A percentile compares a stretch with the other conserved stretches of the same genome.
Conservation (phyloP, 768 basidiomycete species). For the Tubosaeta brunneosetosa region DNA sequence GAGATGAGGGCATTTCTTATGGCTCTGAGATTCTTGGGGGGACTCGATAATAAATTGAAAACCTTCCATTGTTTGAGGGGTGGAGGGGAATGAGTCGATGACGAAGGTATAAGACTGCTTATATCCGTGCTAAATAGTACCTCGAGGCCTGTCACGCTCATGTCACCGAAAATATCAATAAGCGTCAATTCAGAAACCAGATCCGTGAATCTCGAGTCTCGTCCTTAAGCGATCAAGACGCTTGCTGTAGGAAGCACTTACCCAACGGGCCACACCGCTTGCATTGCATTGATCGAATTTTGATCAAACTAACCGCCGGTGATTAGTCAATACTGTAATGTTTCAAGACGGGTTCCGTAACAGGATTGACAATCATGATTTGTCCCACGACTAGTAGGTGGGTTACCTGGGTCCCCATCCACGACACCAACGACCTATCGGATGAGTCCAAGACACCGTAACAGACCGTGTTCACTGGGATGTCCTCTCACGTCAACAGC, state of each 20-base stretch:
- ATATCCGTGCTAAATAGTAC: constrained; percentile 31
- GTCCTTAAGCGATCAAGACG: constrained; percentile 29
- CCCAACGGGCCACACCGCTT: constrained; percentile 24
- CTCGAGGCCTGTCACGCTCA: constrained; percentile 29
- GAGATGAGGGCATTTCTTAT: constrained; percentile 82
- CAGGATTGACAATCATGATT: constrained; percentile 31
- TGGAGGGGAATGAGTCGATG: constrained; percentile 24
- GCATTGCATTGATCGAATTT: constrained; percentile 29
- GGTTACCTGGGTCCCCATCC: constrained; percentile 2
- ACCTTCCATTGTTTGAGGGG: constrained; percentile 50
- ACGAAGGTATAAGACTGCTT: constrained; percentile 29
- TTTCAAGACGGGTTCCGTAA: constrained; percentile 33
- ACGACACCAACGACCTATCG: constrained; percentile 9
- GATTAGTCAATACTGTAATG: constrained; percentile 29
- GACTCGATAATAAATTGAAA: constrained; percentile 89
- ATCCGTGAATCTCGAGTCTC: constrained; percentile 31
- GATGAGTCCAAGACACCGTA: constrained; percentile 18
- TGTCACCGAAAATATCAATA: constrained; percentile 23
- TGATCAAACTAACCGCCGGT: constrained; percentile 28
- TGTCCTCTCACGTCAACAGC: constrained; percentile 16
- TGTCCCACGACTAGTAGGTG: constrained; percentile 5
- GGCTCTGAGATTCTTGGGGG: constrained; percentile 64
- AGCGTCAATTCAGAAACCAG: constrained; percentile 26
- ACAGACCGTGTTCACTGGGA: constrained; percentile 16
- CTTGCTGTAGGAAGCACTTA: constrained; percentile 25